These are phyloP conservation scores for Cytospora chrysosperma DNA, from an alignment of 2,329 filamentous ascomycete species.

Conservation along the genomic window DNA sequence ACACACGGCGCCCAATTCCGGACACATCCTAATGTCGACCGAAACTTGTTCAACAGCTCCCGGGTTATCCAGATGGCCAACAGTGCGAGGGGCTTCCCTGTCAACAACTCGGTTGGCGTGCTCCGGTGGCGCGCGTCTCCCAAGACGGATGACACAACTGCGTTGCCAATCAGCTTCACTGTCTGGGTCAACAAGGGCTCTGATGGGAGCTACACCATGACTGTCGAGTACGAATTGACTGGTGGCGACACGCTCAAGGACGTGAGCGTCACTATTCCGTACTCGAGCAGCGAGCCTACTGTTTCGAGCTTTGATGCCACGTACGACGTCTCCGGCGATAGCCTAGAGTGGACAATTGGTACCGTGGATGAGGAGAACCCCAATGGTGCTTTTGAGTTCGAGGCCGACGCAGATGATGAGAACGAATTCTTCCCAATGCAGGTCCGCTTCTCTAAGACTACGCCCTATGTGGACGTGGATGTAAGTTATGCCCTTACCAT, in stretches of 20 bases:
- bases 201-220: conserved; percentile 80
- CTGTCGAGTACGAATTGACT: conserved; percentile 92
- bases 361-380: conserved; percentile 78
- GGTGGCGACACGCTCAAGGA: conserved; percentile 77
- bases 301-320: conserved; percentile 92
- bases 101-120: conserved; percentile 90
- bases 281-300: conserved; percentile 76
- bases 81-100: conserved; percentile 81
- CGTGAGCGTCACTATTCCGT: conserved; percentile 86
- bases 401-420: conserved; percentile 82
- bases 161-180: conserved; percentile 91
- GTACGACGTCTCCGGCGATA: conserved; percentile 91
- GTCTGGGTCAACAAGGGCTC: conserved; percentile 94
- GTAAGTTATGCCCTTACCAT: conserved; percentile 55
- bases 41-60: conserved; percentile 76
- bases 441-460: conserved; percentile 81
- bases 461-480: conserved; percentile 88
- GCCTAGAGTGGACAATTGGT: conserved; percentile 91
- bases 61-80: conserved; percentile 91
- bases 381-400: conserved; percentile 91
- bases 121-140: conserved; percentile 88
- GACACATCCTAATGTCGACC: conserved; percentile 96
- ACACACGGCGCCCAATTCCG: conserved; percentile 88
- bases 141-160: conserved; percentile 73
- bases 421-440: conserved; percentile 98